Evolutionary conservation across 2,329 filamentous ascomycete species (phyloP).

Genomic region (Beauveria australis): DNA sequence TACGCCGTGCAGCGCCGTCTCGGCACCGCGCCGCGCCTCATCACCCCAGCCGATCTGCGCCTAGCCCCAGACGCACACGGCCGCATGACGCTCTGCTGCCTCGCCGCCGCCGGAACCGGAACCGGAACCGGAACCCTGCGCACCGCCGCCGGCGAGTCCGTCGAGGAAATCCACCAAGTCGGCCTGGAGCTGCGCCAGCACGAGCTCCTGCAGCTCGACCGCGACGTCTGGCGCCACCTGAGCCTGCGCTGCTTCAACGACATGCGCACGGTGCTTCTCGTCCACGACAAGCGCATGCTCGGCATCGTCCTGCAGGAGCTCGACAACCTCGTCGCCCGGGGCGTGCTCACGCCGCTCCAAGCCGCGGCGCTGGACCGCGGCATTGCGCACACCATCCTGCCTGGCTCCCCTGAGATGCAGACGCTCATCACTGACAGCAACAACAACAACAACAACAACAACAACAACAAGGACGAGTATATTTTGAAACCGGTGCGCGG

Average conservation of each 20-base stretch:
- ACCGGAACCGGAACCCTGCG: slow-evolving; percentile 3
- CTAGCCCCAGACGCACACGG: slow-evolving; percentile 20
- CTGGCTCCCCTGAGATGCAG: slow-evolving; percentile 20
- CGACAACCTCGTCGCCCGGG: slow-evolving; percentile 16
- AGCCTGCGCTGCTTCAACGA: slow-evolving; percentile 32
- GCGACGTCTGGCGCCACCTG: slow-evolving; percentile 26
- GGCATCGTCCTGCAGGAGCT: slow-evolving; percentile 30
- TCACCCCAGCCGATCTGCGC: slow-evolving; percentile 26
- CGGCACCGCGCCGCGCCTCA: slow-evolving; percentile 24
- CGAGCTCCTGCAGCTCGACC: slow-evolving; percentile 24
- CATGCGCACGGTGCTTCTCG: slow-evolving; percentile 30
- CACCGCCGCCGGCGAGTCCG: slow-evolving; percentile 17
- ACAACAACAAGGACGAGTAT: slow-evolving; percentile 16
- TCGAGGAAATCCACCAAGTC: slow-evolving; percentile 29
- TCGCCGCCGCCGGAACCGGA: not conserved
- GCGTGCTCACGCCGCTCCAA: slow-evolving; percentile 21
- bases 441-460: too few relatives aligned
- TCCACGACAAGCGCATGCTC: slow-evolving; percentile 36
- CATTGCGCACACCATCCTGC: slow-evolving; percentile 27
- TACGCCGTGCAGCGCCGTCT: slow-evolving; percentile 20
- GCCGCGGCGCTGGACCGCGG: slow-evolving; percentile 19
- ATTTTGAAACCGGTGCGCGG: slow-evolving; percentile 31
- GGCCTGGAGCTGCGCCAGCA: slow-evolving; percentile 31
- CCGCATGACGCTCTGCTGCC: slow-evolving; percentile 23
- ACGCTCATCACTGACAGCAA: slow-evolving; percentile 15